Evolutionary conservation across 805 yeast genomes (phyloP).

Genomic region (Candida lessepsii): DNA sequence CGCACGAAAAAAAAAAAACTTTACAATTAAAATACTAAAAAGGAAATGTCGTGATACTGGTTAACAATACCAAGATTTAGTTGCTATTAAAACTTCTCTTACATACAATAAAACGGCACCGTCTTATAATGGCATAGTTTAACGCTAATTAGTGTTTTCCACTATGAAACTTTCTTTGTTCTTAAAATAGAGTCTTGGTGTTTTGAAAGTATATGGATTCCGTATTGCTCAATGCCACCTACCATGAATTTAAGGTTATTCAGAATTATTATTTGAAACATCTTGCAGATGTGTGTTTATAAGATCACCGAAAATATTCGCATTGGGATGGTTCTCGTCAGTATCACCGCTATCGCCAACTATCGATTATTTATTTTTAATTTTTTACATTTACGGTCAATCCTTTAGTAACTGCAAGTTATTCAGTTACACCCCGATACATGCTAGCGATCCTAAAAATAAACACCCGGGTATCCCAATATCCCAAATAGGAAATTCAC

Average conservation of each 20-base stretch:
- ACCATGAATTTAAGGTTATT: not conserved
- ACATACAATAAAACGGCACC: conserved; percentile 7
- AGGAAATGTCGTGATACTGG: conserved; percentile 1
- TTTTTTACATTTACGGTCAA: too few relatives aligned
- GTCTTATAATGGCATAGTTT: not conserved
- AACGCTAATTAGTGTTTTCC: not conserved
- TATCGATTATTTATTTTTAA: too few relatives aligned
- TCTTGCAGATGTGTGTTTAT: not conserved
- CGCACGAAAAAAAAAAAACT: not conserved
- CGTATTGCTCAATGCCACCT: too few relatives aligned
- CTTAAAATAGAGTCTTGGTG: too few relatives aligned
- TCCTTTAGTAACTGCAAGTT: too few relatives aligned
- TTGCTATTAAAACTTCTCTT: conserved; percentile 8
- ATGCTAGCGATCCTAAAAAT: too few relatives aligned
- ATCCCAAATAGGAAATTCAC: not conserved
- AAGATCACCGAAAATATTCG: not conserved
- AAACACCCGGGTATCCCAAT: not conserved
- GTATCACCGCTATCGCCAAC: too few relatives aligned
- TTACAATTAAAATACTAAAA: too few relatives aligned
- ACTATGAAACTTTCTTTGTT: not conserved
- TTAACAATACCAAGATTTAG: not conserved
- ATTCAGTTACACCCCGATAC: too few relatives aligned
- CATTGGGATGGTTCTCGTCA: too few relatives aligned
- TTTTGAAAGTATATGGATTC: too few relatives aligned
- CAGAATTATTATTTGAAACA: conserved; percentile 3